Conservation (phyloP, 2,329 filamentous ascomycete species). For the Stachybotrys elegans region DNA sequence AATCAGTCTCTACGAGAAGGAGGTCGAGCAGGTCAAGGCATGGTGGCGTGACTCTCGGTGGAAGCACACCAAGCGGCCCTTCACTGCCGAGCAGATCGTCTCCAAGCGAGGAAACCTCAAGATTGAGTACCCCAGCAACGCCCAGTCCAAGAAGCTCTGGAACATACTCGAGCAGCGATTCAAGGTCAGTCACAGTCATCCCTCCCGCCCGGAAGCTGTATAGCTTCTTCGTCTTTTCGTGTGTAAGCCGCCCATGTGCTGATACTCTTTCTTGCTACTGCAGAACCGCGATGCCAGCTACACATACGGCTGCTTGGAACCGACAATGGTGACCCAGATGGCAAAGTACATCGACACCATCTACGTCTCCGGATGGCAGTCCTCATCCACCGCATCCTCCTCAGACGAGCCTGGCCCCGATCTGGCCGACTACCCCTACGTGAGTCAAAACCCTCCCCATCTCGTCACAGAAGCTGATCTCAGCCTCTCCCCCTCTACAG, state of each 20-base stretch:
- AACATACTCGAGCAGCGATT: slow-evolving; percentile 81
- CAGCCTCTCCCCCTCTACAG: slow-evolving; percentile 38
- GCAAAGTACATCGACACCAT: slow-evolving; percentile 97
- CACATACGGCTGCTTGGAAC: slow-evolving; percentile 96
- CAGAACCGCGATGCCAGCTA: slow-evolving; percentile 81
- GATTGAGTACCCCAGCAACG: slow-evolving; percentile 87
- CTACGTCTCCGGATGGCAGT: slow-evolving; percentile 99
- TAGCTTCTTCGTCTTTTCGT: no score
- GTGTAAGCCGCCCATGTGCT: no score
- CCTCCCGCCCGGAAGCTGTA: no score
- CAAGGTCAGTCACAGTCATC: slow-evolving; percentile 49
- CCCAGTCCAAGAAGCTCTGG: slow-evolving; percentile 92
- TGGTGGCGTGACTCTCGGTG: slow-evolving; percentile 95
- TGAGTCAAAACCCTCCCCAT: slow-evolving; percentile 33
- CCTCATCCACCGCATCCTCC: slow-evolving; percentile 89
- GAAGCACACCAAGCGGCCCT: slow-evolving; percentile 87
- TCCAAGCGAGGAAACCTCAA: slow-evolving; percentile 88
- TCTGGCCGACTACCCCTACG: slow-evolving; percentile 94
- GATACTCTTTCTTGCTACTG: not conserved
- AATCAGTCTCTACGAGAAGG: slow-evolving; percentile 67
- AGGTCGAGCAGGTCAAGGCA: slow-evolving; percentile 82
- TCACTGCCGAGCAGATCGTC: slow-evolving; percentile 95
- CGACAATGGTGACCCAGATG: slow-evolving; percentile 99
- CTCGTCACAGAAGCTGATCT: slow-evolving; percentile 5
- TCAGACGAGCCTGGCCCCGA: slow-evolving; percentile 96